Percentiles rank a stretch among this genome's conserved stretches.
These are phyloP conservation scores for Candida xiaguanensis DNA, from an alignment of 805 yeast genomes.

Conservation along the genomic window DNA sequence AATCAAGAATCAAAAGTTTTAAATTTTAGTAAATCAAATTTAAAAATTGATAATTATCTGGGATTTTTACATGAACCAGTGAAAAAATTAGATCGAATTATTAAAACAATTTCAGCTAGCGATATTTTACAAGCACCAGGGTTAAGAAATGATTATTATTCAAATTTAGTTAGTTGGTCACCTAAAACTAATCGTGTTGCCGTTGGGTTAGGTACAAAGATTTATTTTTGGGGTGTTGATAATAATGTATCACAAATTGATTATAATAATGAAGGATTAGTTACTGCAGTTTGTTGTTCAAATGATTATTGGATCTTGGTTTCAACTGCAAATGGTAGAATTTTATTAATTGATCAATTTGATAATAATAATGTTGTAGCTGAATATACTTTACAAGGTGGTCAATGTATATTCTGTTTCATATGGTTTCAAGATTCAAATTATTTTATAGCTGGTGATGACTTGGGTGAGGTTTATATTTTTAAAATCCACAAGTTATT, in stretches of 20 bases:
- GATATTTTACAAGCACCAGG: constrained; percentile 54
- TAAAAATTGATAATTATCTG: background rate
- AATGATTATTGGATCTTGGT: constrained; percentile 44
- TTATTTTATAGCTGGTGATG: constrained; percentile 61
- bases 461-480: constrained; percentile 52
- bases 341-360: constrained; percentile 44
- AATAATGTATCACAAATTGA: constrained; percentile 41
- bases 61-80: background rate
- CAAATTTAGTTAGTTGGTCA: constrained; percentile 76
- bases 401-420: constrained; percentile 51
- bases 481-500: constrained; percentile 26
- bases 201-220: constrained; percentile 61
- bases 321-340: constrained; percentile 56
- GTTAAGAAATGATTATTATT: constrained; percentile 71
- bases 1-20: constrained; percentile 39
- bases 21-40: constrained; percentile 17
- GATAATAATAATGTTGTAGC: constrained; percentile 10
- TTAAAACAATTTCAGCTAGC: constrained; percentile 10
- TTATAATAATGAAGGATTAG: constrained; percentile 38
- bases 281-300: constrained; percentile 60
- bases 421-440: constrained; percentile 51
- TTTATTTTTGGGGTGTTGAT: constrained; percentile 60
- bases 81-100: background rate
- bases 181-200: constrained; percentile 45
- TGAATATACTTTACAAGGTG: constrained; percentile 14